Evolutionary conservation across 176 grass and related monocot genomes (phyloP), one percentile per base, ranked within the genome.

Genomic region (Rhynchospora breviuscula): DNA sequence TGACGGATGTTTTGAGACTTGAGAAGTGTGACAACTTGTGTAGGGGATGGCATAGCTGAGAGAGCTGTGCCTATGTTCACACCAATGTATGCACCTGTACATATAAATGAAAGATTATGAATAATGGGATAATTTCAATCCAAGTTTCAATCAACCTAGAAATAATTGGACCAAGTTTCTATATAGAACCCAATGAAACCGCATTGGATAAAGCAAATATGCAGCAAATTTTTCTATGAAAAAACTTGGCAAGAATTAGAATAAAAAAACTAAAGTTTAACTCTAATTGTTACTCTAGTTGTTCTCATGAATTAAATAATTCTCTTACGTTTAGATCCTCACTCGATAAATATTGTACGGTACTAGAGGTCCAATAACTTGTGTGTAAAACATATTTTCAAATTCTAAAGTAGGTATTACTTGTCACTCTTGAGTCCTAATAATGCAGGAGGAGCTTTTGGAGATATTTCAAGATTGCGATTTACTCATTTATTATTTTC

Each of bases 21-120:
- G 56, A 98, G 87, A 63, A 98, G 92, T 60, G 92, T 85, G 1
- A 87, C 91, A 80, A 94, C 90, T 91, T 98, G 95, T 47, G 95
- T 89, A 44, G 95, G 79, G 0, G 95, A 86, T 11, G 95, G 95
- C 31, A 93, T 90, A 44, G 91, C 87, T 3, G 90, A 93, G 84
- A 98, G 91, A 59, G 89, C 89, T 61, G 92, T 91, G 82, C 95
- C 95, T 26, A 98, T 79, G 82, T 98, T 98, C 67, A 94, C 90
- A 81, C 95, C 95, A 8, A 98, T 94, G 89, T 89, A 98, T 5
- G 95, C 87, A 21, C 87, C 95, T 98, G 88, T 17, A 2, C 40
- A 79, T 79, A 57, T 13, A 83, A n/a, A 73, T 83, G 69, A 22
- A 56, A 65, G 1, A 54, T 46, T 88, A 59, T 48, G 78, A 71